Conservation (phyloP, 257 asterid species). For the Lycium barbarum region DNA sequence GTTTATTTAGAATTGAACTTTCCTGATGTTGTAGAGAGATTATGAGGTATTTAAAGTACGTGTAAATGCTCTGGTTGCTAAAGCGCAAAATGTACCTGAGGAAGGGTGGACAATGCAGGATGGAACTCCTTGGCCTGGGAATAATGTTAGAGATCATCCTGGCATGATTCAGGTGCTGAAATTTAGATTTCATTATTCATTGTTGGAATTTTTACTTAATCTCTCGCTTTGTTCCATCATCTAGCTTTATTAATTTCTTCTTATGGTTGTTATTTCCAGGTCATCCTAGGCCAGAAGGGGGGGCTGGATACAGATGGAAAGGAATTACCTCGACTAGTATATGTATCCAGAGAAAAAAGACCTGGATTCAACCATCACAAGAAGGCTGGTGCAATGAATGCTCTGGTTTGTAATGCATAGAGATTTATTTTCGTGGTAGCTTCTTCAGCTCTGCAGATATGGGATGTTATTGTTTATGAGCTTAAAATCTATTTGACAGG, state of each 20-base stretch:
- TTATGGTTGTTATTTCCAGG: constrained; percentile 33
- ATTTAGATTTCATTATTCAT: not conserved
- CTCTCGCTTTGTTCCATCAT: too few relatives aligned
- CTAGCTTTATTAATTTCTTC: not conserved
- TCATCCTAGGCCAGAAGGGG: constrained; percentile 41
- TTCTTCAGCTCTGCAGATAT: not conserved
- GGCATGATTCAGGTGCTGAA: constrained; percentile 49
- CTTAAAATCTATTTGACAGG: constrained; percentile 19
- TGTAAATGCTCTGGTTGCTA: constrained; percentile 40
- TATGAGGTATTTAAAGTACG: constrained; percentile 50
- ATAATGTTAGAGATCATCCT: constrained; percentile 45
- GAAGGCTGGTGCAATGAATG: constrained; percentile 57
- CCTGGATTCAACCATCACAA: constrained; percentile 51
- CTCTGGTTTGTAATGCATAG: constrained; percentile 37
- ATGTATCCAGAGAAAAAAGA: constrained; percentile 51
- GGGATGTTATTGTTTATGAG: not conserved
- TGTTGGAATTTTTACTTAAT: not conserved
- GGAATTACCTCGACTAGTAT: constrained; percentile 40
- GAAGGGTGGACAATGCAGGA: constrained; percentile 53
- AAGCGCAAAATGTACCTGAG: constrained; percentile 45
- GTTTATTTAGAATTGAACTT: constrained; percentile 2
- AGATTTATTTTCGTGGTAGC: not conserved
- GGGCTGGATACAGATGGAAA: constrained; percentile 36
- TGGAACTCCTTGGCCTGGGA: constrained; percentile 56
- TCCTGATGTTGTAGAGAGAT: constrained; percentile 39